phyloP scores from a whole-genome alignment of 129 eudicot species.

The Silybum marianum region DNA sequence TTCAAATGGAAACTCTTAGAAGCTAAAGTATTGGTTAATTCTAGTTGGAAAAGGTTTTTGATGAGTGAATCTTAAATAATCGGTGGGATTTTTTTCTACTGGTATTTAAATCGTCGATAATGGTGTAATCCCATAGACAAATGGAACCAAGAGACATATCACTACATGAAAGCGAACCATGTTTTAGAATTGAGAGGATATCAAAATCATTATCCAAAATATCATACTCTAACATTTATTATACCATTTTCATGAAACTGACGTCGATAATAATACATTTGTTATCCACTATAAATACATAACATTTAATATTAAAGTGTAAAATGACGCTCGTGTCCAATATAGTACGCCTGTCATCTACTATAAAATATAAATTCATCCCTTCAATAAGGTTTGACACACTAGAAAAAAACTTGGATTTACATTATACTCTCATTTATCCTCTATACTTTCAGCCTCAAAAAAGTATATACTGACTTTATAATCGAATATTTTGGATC shows the following conservation, averaged over 20 bases:
- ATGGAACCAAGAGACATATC: neutral
- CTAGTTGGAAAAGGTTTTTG: conserved; percentile 22
- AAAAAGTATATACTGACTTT: too few species aligned
- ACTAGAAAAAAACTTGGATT: neutral
- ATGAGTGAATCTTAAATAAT: neutral
- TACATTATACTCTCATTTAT: neutral
- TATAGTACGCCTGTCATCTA: neutral
- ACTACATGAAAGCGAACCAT: neutral
- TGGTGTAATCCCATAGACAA: neutral
- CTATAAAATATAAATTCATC: neutral
- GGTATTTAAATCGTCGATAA: neutral
- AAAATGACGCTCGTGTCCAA: neutral
- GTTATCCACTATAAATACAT: neutral
- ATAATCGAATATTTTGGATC: neutral
- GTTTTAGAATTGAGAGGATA: neutral
- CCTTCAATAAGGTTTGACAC: too few species aligned
- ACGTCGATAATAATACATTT: neutral
- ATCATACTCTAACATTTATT: neutral
- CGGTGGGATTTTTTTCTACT: neutral
- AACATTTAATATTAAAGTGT: neutral
- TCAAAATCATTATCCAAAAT: neutral
- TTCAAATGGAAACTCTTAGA: neutral
- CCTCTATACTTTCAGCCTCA: neutral
- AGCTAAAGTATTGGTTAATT: neutral
- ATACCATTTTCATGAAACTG: neutral